These are phyloP conservation scores for Fusarium buharicum DNA, from an alignment of 2,329 filamentous ascomycete genomes.

Conservation along the genomic window DNA sequence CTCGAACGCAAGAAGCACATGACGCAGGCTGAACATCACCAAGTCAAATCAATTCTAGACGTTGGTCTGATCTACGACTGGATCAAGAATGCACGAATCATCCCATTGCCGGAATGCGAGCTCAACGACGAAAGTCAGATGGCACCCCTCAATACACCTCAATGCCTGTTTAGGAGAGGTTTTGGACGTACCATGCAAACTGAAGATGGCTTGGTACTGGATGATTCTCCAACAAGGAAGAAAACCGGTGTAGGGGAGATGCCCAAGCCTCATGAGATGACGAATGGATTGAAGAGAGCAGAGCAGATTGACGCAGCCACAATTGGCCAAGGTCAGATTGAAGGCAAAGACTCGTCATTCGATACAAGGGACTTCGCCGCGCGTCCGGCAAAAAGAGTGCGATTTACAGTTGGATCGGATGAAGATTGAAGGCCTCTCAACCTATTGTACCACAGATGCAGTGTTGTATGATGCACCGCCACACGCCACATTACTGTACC, in stretches of 20 bases:
- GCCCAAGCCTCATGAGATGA: constrained; percentile 13
- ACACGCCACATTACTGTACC: neutral
- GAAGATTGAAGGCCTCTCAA: constrained; percentile 26
- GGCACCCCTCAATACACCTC: constrained; percentile 56
- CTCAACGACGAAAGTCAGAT: constrained; percentile 59
- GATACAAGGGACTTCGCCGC: constrained; percentile 30
- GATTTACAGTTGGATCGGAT: constrained; percentile 43
- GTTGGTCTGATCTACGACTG: constrained; percentile 68
- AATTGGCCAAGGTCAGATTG: constrained; percentile 18
- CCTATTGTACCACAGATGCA: neutral
- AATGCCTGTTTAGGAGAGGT: constrained; percentile 62
- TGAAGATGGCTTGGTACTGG: constrained; percentile 58
- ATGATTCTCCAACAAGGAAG: constrained; percentile 34
- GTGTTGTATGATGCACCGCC: constrained; percentile 9
- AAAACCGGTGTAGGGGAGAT: constrained; percentile 12
- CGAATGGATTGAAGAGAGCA: constrained; percentile 43
- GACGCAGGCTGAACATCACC: constrained; percentile 72
- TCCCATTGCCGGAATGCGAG: constrained; percentile 46
- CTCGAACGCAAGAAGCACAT: constrained; percentile 77
- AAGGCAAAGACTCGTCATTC: constrained; percentile 19
- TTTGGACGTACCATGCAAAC: constrained; percentile 57
- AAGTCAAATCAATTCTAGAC: constrained; percentile 67
- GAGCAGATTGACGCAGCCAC: constrained; percentile 26
- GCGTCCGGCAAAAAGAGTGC: constrained; percentile 49
- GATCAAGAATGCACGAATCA: constrained; percentile 64